Evolutionary conservation across 148 eudicot species (phyloP).

Genomic region (Silene uniflora): DNA sequence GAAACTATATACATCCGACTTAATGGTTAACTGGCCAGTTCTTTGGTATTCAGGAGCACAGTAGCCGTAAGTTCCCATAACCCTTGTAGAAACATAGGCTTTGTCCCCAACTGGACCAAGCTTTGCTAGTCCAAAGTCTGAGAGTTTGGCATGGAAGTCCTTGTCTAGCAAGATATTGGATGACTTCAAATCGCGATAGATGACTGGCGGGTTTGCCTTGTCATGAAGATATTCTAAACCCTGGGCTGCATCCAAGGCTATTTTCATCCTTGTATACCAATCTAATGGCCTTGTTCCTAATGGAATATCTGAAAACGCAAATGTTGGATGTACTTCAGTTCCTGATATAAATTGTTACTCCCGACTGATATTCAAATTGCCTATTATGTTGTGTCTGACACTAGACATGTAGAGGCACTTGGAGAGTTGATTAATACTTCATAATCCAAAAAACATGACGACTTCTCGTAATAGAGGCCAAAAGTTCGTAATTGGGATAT

Average conservation of each 20-base stretch:
- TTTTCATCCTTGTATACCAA: conserved; percentile 50
- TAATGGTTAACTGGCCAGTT: conserved; percentile 45
- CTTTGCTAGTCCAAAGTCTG: conserved; percentile 60
- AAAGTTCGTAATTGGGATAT: too few relatives aligned
- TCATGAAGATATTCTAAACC: conserved; percentile 55
- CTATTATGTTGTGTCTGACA: too few relatives aligned
- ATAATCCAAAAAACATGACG: too few relatives aligned
- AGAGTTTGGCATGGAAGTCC: conserved; percentile 47
- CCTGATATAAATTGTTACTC: too few relatives aligned
- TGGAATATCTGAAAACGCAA: conserved; percentile 33
- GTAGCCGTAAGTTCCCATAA: conserved; percentile 60
- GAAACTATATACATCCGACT: conserved; percentile 54
- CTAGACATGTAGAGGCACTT: too few relatives aligned
- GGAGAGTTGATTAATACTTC: too few relatives aligned
- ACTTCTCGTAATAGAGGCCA: too few relatives aligned
- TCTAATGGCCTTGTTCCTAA: conserved; percentile 33
- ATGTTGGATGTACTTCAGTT: too few relatives aligned
- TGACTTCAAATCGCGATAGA: conserved; percentile 53
- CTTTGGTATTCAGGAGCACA: conserved; percentile 59
- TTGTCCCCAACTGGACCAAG: conserved; percentile 47
- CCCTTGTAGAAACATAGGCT: conserved; percentile 45
- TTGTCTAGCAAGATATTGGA: conserved; percentile 48
- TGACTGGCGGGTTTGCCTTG: conserved; percentile 48
- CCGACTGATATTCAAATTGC: too few relatives aligned
- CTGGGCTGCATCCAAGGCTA: conserved; percentile 47